Evolutionary conservation across 23 red algal genomes (phyloP).

Genomic region (Pyropia haitanensis): DNA sequence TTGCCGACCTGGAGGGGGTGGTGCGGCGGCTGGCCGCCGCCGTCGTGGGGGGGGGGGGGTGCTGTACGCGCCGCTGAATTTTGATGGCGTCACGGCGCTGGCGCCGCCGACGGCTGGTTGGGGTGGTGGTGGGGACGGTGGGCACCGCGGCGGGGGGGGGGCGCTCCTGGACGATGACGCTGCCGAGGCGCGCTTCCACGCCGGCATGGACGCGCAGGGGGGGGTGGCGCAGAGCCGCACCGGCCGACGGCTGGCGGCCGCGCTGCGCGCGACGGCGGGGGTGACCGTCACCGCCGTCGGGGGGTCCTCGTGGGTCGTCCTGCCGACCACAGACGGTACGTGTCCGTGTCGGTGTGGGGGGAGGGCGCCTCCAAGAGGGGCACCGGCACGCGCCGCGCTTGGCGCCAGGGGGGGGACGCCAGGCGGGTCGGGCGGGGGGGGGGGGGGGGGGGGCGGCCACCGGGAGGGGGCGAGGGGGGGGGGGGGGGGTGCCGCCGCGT

Average conservation of each 20-base stretch:
- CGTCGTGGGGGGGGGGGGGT: slow-evolving; percentile 9
- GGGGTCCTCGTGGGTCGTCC: slow-evolving; percentile 47
- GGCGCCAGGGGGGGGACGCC: too few relatives aligned
- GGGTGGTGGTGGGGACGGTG: slow-evolving; percentile 2
- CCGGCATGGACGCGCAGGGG: too few relatives aligned
- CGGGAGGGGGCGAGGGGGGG: too few relatives aligned
- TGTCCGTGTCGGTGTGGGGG: not conserved
- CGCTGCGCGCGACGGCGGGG: not conserved
- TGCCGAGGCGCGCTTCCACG: not conserved
- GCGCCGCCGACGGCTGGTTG: slow-evolving; percentile 13
- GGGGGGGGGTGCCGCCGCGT: too few relatives aligned
- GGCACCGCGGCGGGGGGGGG: slow-evolving; percentile 2
- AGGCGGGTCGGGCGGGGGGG: too few relatives aligned
- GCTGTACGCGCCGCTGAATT: slow-evolving; percentile 53
- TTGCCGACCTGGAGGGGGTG: slow-evolving; percentile 12
- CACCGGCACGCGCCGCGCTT: too few relatives aligned
- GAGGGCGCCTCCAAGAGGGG: too few relatives aligned
- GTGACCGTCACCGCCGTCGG: slow-evolving; percentile 10
- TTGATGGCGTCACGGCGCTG: slow-evolving; percentile 50
- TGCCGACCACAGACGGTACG: slow-evolving; percentile 11
- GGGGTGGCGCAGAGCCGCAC: too few relatives aligned
- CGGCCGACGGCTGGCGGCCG: slow-evolving; percentile 9
- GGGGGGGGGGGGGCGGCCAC: too few relatives aligned
- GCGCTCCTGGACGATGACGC: slow-evolving; percentile 7
- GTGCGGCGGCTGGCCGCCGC: slow-evolving; percentile 9